These are phyloP conservation scores for Penicillium vulpinum DNA, from an alignment of 2,329 filamentous ascomycete genomes.

Conservation along the genomic window DNA sequence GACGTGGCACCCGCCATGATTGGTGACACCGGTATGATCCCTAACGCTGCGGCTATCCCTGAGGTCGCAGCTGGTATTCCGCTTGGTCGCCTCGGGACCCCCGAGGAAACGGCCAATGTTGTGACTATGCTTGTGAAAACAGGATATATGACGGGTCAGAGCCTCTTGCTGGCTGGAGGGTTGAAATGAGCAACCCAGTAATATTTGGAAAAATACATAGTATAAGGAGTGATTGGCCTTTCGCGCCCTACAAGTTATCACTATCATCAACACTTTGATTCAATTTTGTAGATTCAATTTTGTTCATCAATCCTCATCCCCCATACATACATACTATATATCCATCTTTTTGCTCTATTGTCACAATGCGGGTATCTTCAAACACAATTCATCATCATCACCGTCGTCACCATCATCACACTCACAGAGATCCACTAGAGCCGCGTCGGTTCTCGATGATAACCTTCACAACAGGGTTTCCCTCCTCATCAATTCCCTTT, in stretches of 20 bases:
- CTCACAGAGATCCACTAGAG: constrained; percentile 11
- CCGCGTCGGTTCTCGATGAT: constrained; percentile 40
- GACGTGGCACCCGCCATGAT: constrained; percentile 71
- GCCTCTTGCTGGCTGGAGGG: constrained; percentile 54
- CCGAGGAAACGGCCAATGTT: constrained; percentile 61
- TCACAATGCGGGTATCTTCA: constrained; percentile 24
- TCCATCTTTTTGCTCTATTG: constrained; percentile 1
- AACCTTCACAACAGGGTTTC: constrained; percentile 56
- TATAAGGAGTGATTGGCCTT: neutral
- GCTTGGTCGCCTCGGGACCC: constrained; percentile 57
- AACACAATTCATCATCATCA: constrained; percentile 13
- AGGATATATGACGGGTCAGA: constrained; percentile 62
- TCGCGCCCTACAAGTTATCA: neutral
- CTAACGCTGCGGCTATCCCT: constrained; percentile 57
- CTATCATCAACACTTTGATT: neutral
- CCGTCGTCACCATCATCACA: constrained; percentile 1
- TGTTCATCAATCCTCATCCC: neutral
- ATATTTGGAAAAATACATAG: neutral
- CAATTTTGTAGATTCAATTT: constrained; percentile 1
- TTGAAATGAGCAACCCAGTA: constrained; percentile 43
- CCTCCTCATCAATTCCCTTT: constrained; percentile 53
- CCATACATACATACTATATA: neutral
- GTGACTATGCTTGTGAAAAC: constrained; percentile 62
- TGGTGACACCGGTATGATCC: constrained; percentile 64
- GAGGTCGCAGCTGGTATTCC: constrained; percentile 63